Conservation (phyloP, 2,329 filamentous ascomycete species). For the Trichoderma brevicompactum region DNA sequence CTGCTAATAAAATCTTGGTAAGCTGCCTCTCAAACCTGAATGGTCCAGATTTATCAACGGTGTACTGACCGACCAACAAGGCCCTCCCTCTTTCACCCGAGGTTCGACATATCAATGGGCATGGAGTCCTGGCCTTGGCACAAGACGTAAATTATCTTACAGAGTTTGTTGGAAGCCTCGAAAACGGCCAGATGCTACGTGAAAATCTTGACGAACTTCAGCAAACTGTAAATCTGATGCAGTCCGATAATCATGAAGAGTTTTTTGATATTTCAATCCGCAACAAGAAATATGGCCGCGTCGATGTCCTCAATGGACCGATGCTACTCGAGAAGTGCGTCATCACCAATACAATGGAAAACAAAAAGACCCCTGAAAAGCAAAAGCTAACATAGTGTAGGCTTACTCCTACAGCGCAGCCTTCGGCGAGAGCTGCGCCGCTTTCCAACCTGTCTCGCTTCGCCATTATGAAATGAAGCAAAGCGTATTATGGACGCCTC, state of each 20-base stretch:
- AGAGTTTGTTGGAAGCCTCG: constrained; percentile 83
- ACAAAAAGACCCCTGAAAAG: background rate
- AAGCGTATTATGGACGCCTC: background rate
- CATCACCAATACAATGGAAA: constrained; percentile 1
- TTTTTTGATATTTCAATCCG: constrained; percentile 91
- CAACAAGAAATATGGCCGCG: constrained; percentile 92
- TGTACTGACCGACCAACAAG: constrained; percentile 43
- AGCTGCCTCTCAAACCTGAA: constrained; percentile 33
- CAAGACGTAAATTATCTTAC: constrained; percentile 84
- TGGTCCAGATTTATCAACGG: background rate
- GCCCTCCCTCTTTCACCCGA: constrained; percentile 76
- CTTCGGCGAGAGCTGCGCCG: constrained; percentile 63
- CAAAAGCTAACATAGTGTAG: constrained; percentile 44
- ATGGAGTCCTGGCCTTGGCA: constrained; percentile 79
- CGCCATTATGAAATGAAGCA: constrained; percentile 57
- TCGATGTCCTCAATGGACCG: constrained; percentile 88
- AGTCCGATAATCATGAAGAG: constrained; percentile 88
- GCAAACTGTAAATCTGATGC: constrained; percentile 88
- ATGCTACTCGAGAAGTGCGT: constrained; percentile 86
- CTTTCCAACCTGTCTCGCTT: constrained; percentile 74
- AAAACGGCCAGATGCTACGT: constrained; percentile 81
- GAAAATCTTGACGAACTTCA: constrained; percentile 91
- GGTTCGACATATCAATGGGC: constrained; percentile 84
- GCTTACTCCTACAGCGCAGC: constrained; percentile 66
- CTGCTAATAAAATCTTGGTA: constrained; percentile 81